phyloP scores from a whole-genome alignment of 495 filamentous ascomycete species.

The Pyronema omphalodes region DNA sequence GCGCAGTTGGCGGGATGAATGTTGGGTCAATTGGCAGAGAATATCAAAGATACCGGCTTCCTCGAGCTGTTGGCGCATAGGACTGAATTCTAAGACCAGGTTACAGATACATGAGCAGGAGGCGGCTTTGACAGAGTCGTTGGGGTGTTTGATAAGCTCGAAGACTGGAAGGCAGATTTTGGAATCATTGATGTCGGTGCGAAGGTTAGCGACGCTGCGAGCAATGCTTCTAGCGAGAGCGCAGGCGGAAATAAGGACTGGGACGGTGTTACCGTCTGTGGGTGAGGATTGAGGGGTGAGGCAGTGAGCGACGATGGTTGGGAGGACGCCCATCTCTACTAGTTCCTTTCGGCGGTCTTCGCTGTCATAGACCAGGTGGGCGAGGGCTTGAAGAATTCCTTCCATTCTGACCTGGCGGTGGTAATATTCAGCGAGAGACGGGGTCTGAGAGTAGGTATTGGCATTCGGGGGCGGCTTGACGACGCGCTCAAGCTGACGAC shows the following conservation, averaged over 20 bases:
- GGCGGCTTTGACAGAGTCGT: conserved; percentile 67
- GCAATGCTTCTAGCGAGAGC: conserved; percentile 57
- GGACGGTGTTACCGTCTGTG: conserved; percentile 30
- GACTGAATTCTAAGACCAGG: conserved; percentile 66
- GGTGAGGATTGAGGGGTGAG: conserved; percentile 35
- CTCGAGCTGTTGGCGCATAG: conserved; percentile 68
- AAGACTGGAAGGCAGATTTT: conserved; percentile 66
- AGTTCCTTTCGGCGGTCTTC: conserved; percentile 71
- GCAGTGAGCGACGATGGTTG: conserved; percentile 59
- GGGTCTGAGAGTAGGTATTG: too few relatives aligned
- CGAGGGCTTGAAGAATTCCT: conserved; percentile 58
- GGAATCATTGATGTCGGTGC: conserved; percentile 74
- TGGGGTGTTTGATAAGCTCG: conserved; percentile 50
- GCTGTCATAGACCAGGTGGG: conserved; percentile 57
- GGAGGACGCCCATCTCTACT: conserved; percentile 59
- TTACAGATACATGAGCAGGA: conserved; percentile 72
- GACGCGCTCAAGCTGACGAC: too few relatives aligned
- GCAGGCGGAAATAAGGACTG: conserved; percentile 73
- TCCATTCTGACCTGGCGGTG: conserved; percentile 66
- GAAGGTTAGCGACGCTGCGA: conserved; percentile 61
- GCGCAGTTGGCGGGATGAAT: conserved; percentile 48
- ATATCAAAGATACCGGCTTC: conserved; percentile 57
- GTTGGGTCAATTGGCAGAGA: conserved; percentile 70
- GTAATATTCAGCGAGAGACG: conserved; percentile 18
- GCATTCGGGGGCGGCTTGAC: too few relatives aligned